Conservation (phyloP, 768 basidiomycete genomes). For the Trichaptum fuscoviolaceum region DNA sequence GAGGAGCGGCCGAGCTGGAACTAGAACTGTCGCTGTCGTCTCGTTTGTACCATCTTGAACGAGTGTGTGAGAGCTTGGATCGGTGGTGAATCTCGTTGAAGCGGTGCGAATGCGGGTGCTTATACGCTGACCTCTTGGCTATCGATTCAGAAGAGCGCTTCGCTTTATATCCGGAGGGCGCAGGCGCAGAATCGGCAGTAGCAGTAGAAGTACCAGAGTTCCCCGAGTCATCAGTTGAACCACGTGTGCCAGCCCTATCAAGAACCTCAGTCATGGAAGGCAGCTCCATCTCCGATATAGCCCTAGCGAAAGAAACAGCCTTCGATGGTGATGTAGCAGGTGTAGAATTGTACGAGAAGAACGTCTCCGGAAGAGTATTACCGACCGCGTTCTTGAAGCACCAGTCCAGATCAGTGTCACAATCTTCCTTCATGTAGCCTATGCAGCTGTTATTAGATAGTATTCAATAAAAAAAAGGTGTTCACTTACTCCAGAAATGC, state of each 20-base stretch:
- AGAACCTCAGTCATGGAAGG: slow-evolving; percentile 12
- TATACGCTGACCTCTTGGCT: not conserved
- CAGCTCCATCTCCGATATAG: slow-evolving; percentile 16
- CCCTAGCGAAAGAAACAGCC: slow-evolving; percentile 19
- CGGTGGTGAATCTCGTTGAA: not conserved
- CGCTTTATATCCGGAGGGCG: not conserved
- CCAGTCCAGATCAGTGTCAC: slow-evolving; percentile 57
- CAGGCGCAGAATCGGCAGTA: not conserved
- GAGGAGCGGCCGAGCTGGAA: not conserved
- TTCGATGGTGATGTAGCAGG: slow-evolving; percentile 18
- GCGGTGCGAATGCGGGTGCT: not conserved
- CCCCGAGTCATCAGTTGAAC: not conserved
- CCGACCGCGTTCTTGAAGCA: slow-evolving; percentile 62
- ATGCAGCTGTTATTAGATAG: not conserved
- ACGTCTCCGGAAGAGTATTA: slow-evolving; percentile 48
- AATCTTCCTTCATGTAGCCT: slow-evolving; percentile 62
- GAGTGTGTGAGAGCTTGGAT: not conserved
- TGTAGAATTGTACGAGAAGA: slow-evolving; percentile 45
- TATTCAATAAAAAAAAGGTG: not conserved
- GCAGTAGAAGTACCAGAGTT: not conserved
- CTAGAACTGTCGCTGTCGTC: not conserved
- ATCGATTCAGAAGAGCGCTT: slow-evolving; percentile 1
- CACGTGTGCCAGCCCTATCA: not conserved
- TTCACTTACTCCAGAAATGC: slow-evolving; percentile 60
- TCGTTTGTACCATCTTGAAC: not conserved